Percentiles rank a stretch among this genome's conserved stretches.
Conservation (phyloP, 1,284 basidiomycete genomes). For the Puccinia coronata region DNA sequence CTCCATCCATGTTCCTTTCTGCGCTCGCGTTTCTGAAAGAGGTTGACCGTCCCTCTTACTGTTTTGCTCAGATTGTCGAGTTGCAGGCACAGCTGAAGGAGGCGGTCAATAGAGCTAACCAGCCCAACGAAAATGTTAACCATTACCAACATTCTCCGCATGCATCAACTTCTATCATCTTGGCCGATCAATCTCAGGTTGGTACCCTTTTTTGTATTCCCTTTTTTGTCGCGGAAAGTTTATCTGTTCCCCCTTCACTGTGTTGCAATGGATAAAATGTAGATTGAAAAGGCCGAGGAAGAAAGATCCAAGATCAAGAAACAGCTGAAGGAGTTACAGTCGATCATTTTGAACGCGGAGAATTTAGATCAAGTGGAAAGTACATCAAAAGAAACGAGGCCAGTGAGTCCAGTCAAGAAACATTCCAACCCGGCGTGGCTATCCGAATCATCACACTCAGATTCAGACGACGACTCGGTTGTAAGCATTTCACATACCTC, state of each 20-base stretch:
- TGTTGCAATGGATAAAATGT: background rate
- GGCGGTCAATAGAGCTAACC: conserved; percentile 23
- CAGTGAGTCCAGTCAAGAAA: conserved; percentile 34
- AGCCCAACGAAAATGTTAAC: background rate
- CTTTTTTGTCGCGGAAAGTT: background rate
- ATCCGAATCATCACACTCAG: background rate
- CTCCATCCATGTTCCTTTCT: too few species aligned
- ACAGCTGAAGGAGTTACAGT: conserved; percentile 33
- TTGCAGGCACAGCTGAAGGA: conserved; percentile 31
- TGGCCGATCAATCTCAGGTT: conserved; percentile 20
- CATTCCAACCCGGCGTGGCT: background rate
- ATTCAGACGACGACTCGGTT: conserved; percentile 4
- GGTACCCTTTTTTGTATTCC: background rate
- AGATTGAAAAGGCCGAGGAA: conserved; percentile 10
- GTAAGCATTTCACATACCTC: background rate
- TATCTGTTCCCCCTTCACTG: background rate
- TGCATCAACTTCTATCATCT: background rate
- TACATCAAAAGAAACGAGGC: conserved; percentile 22
- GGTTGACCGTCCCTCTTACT: background rate
- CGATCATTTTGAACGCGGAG: conserved; percentile 38
- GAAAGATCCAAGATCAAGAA: conserved; percentile 29
- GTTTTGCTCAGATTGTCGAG: conserved; percentile 24
- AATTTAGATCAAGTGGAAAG: conserved; percentile 18
- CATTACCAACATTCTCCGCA: background rate
- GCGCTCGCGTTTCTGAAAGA: too few species aligned